Evolutionary conservation across 306 rosid genomes (phyloP), one percentile per base, ranked within the genome.

Genomic region (Vigna trinervia): DNA sequence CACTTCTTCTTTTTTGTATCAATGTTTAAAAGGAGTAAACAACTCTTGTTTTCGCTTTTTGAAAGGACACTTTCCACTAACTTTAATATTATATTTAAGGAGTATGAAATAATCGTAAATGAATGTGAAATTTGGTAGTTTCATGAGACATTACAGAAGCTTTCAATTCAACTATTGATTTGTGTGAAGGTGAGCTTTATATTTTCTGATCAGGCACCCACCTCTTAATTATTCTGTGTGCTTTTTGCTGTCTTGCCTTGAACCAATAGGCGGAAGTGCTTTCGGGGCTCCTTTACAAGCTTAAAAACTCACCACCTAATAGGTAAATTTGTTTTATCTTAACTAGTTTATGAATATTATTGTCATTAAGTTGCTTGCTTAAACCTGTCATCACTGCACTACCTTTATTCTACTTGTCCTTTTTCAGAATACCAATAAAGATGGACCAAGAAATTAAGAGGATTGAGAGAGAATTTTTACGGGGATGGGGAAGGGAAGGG

Each of bases 241-340:
- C 57, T 51, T 32, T n/a, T 45, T 17, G 56, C 30, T 47, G 46
- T 82, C 19, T 51, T 71, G 48, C 77, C 12, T 69, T 75, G 74
- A 50, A 17, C 59, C 60, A 41, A 23, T 83, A 93, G 97, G 98
- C 93, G 45, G 97, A 93, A 85, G 98, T 90, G 84, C 89, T 90
- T 28, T 69, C 97, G 10, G 98, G 91, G 62, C 91, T 93, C 45
- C 81, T 86, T 36, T 89, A 87, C 85, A 87, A 90, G 89, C 89
- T 93, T 38, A 87, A 83, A n/a, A 86, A 75, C 81, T 91, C 93
- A 70, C 92, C 93, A 9, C 89, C 86, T 5, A 28, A 89, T 71
- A 87, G 98, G 96, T 91, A 87, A 70, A 34, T 54, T 19, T 45
- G 10, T 56, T 60, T 73, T 52, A 6, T 8, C 57, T 71, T 53